Base-by-base conservation (phyloP, 352 stramenopile species). In the Albugo laibachii region DNA sequence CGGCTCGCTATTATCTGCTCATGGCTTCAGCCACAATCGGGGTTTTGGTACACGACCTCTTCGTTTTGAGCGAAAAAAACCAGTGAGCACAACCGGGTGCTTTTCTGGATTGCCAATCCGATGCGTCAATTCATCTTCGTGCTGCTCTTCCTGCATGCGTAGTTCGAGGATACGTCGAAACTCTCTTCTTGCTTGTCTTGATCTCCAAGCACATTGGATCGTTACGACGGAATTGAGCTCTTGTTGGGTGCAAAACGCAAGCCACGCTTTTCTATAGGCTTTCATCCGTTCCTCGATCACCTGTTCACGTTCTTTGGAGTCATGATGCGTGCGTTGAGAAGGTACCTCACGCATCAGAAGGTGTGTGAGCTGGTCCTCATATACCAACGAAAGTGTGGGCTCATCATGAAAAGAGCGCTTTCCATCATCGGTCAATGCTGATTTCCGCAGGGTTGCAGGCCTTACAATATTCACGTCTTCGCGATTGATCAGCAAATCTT, bases 191-290 rank as follows among this genome's bases (percentile, higher is more conserved):
- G 75, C 75, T 1, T 72, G 66, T 48, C 80, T 83, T 27, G 58
- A 75, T 11, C 75, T 66, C 66, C 68, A 88, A 3, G 75, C 75
- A 39, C 75, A 85, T 66, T 88, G 75, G 4, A 87, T 57, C 15
- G 58, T 62, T n/a, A 88, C 46, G 42, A 72, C 61, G 41, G 66
- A 78, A 19, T 49, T 50, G 3, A 83, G 55, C 42, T 69, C 64
- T 47, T 69, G 80, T 13, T 21, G 46, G 13, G 74, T 58, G 44
- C 74, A 69, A 47, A 65, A 54, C 1, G 36, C 36, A 12, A 54
- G 49, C 13, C 73, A 60, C 14, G 55, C 52, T 1, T 47, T 34
- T 16, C 65, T 55, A 35, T 66, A 78, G 12, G 52, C 57, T 46
- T 50, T 49, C 36, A 69, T 65, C 3, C 75, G 63, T 49, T 47